Evolutionary conservation across 176 grass and related monocot species (phyloP).

Genomic region (Hordeum marinum): DNA sequence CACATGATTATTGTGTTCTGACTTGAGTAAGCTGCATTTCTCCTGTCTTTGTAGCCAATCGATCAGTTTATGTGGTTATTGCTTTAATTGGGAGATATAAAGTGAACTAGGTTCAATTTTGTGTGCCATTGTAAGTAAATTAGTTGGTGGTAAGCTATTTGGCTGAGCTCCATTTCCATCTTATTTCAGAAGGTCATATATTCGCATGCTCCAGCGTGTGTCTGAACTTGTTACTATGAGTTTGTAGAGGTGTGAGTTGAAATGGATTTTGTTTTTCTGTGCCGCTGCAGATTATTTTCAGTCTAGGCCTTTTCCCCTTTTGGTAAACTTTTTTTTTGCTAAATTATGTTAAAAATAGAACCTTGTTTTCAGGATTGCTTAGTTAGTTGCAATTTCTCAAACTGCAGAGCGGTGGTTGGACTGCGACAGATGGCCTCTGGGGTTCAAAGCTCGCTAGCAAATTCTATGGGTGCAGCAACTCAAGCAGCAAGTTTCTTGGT

Average conservation of each 20-base stretch:
- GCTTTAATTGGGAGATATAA: neutral
- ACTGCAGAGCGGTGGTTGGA: constrained; percentile 51
- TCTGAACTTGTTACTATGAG: neutral
- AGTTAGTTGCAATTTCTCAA: constrained; percentile 24
- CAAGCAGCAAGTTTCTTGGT: constrained; percentile 79
- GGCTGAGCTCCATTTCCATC: neutral
- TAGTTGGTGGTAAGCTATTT: neutral
- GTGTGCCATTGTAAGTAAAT: constrained; percentile 8
- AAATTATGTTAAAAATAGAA: neutral
- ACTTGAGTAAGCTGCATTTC: neutral
- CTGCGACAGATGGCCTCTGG: constrained; percentile 55
- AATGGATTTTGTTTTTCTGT: constrained; percentile 2
- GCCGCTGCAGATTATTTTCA: neutral
- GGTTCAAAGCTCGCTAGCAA: constrained; percentile 66
- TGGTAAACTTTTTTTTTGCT: neutral
- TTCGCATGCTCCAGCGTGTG: neutral
- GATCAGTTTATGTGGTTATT: neutral
- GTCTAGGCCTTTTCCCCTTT: neutral
- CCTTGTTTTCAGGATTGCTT: neutral
- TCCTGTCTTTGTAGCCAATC: neutral
- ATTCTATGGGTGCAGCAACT: constrained; percentile 80
- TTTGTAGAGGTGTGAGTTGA: neutral
- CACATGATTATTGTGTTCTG: neutral
- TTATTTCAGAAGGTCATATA: neutral
- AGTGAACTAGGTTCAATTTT: neutral